phyloP scores from a whole-genome alignment of 2,329 filamentous ascomycete species.

The Celoporthe dispersa region DNA sequence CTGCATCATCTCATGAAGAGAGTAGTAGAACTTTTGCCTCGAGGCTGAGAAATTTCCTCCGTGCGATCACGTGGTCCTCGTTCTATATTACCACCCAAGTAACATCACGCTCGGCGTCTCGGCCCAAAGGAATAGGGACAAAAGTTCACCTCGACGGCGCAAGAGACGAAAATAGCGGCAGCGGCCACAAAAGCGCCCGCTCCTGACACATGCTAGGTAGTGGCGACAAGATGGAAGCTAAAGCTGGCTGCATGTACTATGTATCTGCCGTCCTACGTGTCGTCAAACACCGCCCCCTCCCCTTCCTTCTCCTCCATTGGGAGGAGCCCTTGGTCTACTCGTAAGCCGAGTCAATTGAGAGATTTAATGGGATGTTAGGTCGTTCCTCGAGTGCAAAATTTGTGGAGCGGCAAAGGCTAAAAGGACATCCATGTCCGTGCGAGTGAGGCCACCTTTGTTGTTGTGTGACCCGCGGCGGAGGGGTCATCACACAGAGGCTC shows the following conservation, averaged over 20 bases:
- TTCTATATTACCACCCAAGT: background rate
- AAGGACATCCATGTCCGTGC: background rate
- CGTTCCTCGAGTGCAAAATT: background rate
- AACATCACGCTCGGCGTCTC: background rate
- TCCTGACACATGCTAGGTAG: conserved; percentile 9
- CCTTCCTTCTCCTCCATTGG: no score
- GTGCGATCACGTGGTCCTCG: background rate
- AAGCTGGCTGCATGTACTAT: conserved; percentile 1
- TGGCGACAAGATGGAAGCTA: background rate
- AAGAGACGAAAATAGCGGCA: background rate
- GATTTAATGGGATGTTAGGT: background rate
- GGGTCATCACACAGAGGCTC: background rate
- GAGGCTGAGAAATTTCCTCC: background rate
- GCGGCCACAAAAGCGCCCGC: background rate
- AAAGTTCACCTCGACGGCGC: background rate
- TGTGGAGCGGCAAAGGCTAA: background rate
- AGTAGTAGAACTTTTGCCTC: background rate
- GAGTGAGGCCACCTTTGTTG: background rate
- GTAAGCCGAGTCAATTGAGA: background rate
- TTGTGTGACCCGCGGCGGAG: background rate
- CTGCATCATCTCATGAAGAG: background rate
- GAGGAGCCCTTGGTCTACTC: background rate
- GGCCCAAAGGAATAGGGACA: background rate
- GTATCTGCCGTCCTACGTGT: background rate
- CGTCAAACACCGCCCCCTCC: background rate